Base-by-base conservation (phyloP, 2,329 filamentous ascomycete species). In the Clarireedia monteithiana region DNA sequence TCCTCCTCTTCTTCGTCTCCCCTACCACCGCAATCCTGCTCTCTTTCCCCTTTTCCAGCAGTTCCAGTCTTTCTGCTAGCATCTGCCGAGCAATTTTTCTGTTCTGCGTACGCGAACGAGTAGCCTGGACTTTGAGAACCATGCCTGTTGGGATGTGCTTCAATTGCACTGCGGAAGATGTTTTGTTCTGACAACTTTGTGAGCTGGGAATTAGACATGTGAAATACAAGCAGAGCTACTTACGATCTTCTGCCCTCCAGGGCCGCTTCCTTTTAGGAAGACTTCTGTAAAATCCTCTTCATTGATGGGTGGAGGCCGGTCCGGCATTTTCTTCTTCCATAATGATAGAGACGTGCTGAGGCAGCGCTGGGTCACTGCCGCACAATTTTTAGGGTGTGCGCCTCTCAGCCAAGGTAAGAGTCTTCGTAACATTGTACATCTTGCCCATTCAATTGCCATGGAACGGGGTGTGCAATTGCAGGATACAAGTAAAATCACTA, bases 221-320 rank as follows among this genome's bases (percentile, higher is more conserved):
- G 50, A 53, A 42, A 14, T 15, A 14, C 46, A 47, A 20, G 48
- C 15, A 50, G 49, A 57, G 38, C 27, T 4, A 69, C 75, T 53
- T 72, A 90, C 86, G 74, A 97, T 97, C 71, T 96, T 96, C 70
- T 99, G 94, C 0, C 94, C 94, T 24, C 94, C 94, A 0, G 94
- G 92, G 1, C 94, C 94, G 64, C 83, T 88, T 65, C 94, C 94
- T 70, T 94, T 95, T 59, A 99, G 78, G 73, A 95, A 97, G 44
- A 79, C 80, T 67, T 96, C 89, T 56, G 86, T 84, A 63, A 97
- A 83, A 52, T 96, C 91, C 17, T 78, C 75, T 62, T 96, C 91
- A 12, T 84, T 79, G 20, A 94, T 82, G 12, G 84, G 79, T 59
- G 77, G 81, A 14, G 87, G 85, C 4, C 91, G 84, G 5, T 90